These are phyloP conservation scores for Clonostachys byssicola DNA, from an alignment of 2,329 filamentous ascomycete genomes.

Conservation along the genomic window DNA sequence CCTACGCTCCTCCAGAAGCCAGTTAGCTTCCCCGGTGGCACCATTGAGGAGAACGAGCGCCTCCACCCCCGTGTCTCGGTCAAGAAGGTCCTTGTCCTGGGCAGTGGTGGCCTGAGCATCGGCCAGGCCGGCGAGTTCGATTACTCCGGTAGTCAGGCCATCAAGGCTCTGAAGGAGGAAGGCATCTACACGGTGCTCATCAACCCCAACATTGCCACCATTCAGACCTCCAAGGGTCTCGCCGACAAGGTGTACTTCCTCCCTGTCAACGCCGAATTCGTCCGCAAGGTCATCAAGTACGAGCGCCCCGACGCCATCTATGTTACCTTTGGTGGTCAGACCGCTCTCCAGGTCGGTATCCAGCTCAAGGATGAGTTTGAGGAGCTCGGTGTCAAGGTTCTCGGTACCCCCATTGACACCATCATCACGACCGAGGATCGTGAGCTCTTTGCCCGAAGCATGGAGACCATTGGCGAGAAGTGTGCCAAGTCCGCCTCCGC, in stretches of 20 bases:
- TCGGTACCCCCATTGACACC: conserved; percentile 94
- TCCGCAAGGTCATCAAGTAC: conserved; percentile 93
- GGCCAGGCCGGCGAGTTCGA: conserved; percentile 98
- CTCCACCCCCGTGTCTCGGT: conserved; percentile 75
- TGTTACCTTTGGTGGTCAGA: conserved; percentile 96
- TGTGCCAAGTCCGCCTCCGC: conserved; percentile 97
- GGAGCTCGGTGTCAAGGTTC: conserved; percentile 82
- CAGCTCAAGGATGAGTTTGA: conserved; percentile 98
- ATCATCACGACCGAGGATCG: conserved; percentile 98
- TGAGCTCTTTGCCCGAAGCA: conserved; percentile 94
- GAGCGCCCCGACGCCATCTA: conserved; percentile 97
- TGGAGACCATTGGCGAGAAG: conserved; percentile 97
- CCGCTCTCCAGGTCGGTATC: conserved; percentile 93
- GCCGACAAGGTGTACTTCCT: conserved; percentile 99
- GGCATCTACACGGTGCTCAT: conserved; percentile 97
- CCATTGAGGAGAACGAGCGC: conserved; percentile 71
- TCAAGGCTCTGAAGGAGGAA: conserved; percentile 97
- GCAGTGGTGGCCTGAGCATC: conserved; percentile 92
- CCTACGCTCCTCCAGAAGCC: conserved; percentile 63
- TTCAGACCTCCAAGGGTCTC: conserved; percentile 95
- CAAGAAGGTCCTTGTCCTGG: conserved; percentile 92
- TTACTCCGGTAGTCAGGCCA: conserved; percentile 96
- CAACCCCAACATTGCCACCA: conserved; percentile 98
- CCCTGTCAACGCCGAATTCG: conserved; percentile 93
- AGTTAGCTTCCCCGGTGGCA: conserved; percentile 84